A percentile compares a stretch with the other conserved stretches of the same genome.
Evolutionary conservation across 371 early-diverging fungal genomes (phyloP).

Genomic region (Smittium mucronatum): DNA sequence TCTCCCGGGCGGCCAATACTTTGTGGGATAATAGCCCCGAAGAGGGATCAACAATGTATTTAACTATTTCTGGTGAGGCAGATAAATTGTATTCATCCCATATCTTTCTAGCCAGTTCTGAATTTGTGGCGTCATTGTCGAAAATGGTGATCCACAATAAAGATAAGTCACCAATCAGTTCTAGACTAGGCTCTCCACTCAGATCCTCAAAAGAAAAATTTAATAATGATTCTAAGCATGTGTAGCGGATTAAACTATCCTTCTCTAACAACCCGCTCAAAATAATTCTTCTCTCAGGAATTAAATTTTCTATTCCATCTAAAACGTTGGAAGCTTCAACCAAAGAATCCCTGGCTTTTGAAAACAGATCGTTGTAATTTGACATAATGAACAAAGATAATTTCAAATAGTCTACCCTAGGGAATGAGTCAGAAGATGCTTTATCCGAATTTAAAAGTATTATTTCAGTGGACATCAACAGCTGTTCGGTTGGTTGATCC

Average conservation of each 20-base stretch:
- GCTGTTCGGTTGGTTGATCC: constrained; percentile 51
- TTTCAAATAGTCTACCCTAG: constrained; percentile 58
- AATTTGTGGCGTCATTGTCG: constrained; percentile 51
- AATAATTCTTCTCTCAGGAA: constrained; percentile 47
- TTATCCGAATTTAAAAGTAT: constrained; percentile 47
- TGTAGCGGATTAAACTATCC: constrained; percentile 63
- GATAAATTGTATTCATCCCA: constrained; percentile 69
- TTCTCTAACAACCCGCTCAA: constrained; percentile 55
- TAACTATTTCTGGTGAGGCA: constrained; percentile 31
- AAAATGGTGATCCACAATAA: constrained; percentile 46
- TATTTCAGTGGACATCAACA: constrained; percentile 58
- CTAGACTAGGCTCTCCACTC: constrained; percentile 42
- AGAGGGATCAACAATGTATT: constrained; percentile 10
- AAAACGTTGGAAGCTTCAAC: constrained; percentile 53
- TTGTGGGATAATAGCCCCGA: constrained; percentile 35
- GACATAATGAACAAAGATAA: constrained; percentile 54
- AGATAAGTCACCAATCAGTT: neutral
- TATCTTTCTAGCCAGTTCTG: constrained; percentile 48
- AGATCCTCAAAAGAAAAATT: constrained; percentile 52
- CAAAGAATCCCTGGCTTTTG: constrained; percentile 44
- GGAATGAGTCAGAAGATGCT: constrained; percentile 44
- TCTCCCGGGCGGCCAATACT: constrained; percentile 46
- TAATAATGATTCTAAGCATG: constrained; percentile 61
- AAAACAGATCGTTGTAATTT: constrained; percentile 49
- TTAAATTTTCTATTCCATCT: constrained; percentile 38